Percentiles rank a stretch among this genome's conserved stretches.
Conservation (phyloP, 106 monocot genomes). For the Ottelia alismoides region DNA sequence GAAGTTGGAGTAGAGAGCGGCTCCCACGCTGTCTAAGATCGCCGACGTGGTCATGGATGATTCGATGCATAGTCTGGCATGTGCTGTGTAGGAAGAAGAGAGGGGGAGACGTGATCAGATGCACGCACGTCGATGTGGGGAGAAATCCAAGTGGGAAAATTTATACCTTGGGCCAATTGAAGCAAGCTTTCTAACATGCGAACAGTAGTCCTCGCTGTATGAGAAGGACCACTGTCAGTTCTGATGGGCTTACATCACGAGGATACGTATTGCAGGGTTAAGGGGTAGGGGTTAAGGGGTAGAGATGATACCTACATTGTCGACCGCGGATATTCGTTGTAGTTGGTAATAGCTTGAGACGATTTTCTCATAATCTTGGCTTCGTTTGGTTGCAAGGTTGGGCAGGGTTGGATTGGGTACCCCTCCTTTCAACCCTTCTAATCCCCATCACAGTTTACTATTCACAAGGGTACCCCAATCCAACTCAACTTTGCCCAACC, state of each 20-base stretch:
- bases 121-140: too few species aligned
- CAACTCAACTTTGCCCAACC: too few species aligned
- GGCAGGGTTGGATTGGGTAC: too few species aligned
- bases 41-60: constrained; percentile 92
- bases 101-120: too few species aligned
- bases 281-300: too few species aligned
- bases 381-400: too few species aligned
- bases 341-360: constrained; percentile 97
- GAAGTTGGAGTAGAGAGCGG: constrained; percentile 93
- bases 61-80: constrained; percentile 95
- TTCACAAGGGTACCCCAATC: too few species aligned
- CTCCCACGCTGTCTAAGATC: constrained; percentile 72
- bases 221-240: not conserved
- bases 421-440: too few species aligned
- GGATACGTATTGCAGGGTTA: not conserved
- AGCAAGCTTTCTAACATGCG: constrained; percentile 97
- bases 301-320: constrained; percentile 89
- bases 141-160: not conserved
- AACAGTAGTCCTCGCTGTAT: constrained; percentile 85
- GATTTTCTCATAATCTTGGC: constrained; percentile 79
- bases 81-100: constrained; percentile 24
- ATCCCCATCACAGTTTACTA: too few species aligned
- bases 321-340: constrained; percentile 74
- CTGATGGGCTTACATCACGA: not conserved
- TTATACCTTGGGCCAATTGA: constrained; percentile 81